Evolutionary conservation across 805 yeast genomes (phyloP), one percentile per base, ranked within the genome.

Genomic region (Tetrapisispora fleetii): DNA sequence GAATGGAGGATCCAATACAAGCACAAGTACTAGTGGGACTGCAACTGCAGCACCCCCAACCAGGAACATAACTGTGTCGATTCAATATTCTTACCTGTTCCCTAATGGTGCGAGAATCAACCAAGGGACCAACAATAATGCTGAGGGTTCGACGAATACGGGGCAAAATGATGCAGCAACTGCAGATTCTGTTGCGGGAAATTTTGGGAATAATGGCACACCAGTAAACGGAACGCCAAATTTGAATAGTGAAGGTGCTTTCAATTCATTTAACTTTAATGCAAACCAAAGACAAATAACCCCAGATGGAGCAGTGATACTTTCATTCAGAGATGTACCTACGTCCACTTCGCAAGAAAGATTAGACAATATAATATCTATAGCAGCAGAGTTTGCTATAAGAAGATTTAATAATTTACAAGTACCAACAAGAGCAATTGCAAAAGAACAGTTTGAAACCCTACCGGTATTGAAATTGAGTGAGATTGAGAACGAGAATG

Each of bases 331-430:
- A n/a, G 80, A 81, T 55, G 79, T 79, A 40, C 76, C 82, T 0
- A 64, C 73, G 17, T 77, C 78, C 50, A 70, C 80, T 30, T 78
- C 81, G 47, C 83, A 80, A n/a, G 74, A 75, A 36, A 72, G 78
- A 35, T 68, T 83, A 32, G 81, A 78, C 57, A 79, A 77, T 35
- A 71, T 83, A 48, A 76, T 84, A 13, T 70, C 81, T 27, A 65
- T 83, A 49, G 88, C 89, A 2, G 81, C 90, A 0, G 79, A 80
- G 24, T 73, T 83, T 63, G 89, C 89, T 1, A 72, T 81, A 60
- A 68, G 82, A 37, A 79, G 86, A 16, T 76, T 83, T 36, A 71
- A 78, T 4, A 73, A 76, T 19, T 75, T 30, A 70, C 73, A 36
- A 13, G 37, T 37, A 3, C 49, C 72, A 70, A 48, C 69, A 73